Conservation (phyloP, 352 stramenopile species). For the Globisporangium abappressorium region DNA sequence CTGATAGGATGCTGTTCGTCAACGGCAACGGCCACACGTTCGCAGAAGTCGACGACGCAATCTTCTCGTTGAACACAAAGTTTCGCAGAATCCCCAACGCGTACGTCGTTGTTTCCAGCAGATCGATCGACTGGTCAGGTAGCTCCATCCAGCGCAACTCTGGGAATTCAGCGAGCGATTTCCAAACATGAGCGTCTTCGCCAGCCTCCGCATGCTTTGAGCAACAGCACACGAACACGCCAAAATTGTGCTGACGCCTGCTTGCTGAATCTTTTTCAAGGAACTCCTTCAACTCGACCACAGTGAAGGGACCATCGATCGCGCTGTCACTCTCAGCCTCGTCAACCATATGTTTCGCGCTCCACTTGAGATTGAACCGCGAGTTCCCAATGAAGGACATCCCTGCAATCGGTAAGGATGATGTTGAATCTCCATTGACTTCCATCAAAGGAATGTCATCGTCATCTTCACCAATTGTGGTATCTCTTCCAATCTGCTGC, state of each 20-base stretch:
- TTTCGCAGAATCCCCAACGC: slow-evolving; percentile 62
- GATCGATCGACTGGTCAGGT: slow-evolving; percentile 56
- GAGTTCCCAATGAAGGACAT: slow-evolving; percentile 59
- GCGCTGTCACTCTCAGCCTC: slow-evolving; percentile 19
- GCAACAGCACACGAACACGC: slow-evolving; percentile 67
- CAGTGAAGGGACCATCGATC: slow-evolving; percentile 47
- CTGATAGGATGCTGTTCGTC: slow-evolving; percentile 56
- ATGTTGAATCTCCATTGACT: slow-evolving; percentile 40
- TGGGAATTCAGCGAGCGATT: slow-evolving; percentile 53
- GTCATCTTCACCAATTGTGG: slow-evolving; percentile 17
- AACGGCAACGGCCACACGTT: slow-evolving; percentile 54
- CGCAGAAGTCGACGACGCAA: slow-evolving; percentile 20
- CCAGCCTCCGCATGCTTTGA: slow-evolving; percentile 39
- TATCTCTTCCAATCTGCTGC: not conserved
- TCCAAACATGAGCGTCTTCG: slow-evolving; percentile 49
- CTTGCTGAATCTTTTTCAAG: slow-evolving; percentile 42
- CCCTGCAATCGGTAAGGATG: slow-evolving; percentile 63
- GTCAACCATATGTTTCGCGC: slow-evolving; percentile 33
- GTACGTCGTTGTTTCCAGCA: slow-evolving; percentile 34
- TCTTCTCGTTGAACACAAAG: slow-evolving; percentile 56
- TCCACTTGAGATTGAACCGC: slow-evolving; percentile 66
- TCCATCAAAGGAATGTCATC: slow-evolving; percentile 74
- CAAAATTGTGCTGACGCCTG: slow-evolving; percentile 30
- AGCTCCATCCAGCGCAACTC: slow-evolving; percentile 84
- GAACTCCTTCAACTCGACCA: slow-evolving; percentile 53